phyloP scores from a whole-genome alignment of 1,139 yeast species.

The Taphrina deformans region DNA sequence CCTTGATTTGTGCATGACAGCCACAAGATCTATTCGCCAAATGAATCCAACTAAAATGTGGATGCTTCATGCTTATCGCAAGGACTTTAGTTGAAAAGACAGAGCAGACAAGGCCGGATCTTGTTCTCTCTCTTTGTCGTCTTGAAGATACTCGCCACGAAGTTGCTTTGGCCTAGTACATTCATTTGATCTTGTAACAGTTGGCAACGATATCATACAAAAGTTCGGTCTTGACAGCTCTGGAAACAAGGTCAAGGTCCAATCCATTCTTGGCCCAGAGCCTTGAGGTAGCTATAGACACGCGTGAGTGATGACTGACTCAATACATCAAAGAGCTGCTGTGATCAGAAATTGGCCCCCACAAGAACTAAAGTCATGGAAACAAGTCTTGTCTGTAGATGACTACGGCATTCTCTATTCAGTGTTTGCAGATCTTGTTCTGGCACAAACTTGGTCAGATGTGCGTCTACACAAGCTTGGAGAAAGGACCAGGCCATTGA shows the following conservation, averaged over 20 bases:
- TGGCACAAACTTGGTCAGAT: constrained; percentile 28
- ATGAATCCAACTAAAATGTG: too few species aligned
- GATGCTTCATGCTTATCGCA: too few species aligned
- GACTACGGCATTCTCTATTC: constrained; percentile 24
- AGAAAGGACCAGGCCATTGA: background rate
- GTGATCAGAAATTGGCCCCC: constrained; percentile 29
- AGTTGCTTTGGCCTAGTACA: background rate
- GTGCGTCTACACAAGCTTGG: constrained; percentile 5
- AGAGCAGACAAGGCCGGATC: too few species aligned
- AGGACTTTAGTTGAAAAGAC: too few species aligned
- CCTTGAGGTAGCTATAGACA: background rate
- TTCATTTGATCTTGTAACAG: background rate
- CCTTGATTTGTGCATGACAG: too few species aligned
- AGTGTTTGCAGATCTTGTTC: constrained; percentile 29
- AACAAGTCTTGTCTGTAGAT: background rate
- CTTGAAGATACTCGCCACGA: background rate
- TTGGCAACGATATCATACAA: background rate
- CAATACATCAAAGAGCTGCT: background rate
- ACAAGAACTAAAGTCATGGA: background rate
- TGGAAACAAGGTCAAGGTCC: too few species aligned
- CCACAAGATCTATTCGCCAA: too few species aligned
- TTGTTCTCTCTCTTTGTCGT: too few species aligned
- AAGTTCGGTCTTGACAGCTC: too few species aligned
- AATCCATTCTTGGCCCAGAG: too few species aligned
- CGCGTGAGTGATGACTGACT: background rate